Evolutionary conservation across 352 stramenopile species (phyloP).

Genomic region (Pythium folliculosum): DNA sequence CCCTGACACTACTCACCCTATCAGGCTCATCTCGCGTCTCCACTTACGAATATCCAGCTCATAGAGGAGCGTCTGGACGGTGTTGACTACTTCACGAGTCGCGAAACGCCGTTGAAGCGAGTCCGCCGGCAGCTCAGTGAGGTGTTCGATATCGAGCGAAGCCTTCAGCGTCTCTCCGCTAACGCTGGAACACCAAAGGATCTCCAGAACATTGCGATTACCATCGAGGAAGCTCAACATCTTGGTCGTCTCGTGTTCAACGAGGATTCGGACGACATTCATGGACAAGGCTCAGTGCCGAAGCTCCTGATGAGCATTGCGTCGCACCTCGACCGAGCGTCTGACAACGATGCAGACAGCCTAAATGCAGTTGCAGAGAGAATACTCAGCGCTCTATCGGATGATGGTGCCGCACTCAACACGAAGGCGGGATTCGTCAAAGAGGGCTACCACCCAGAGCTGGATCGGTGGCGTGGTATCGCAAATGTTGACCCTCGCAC

Average conservation of each 20-base stretch:
- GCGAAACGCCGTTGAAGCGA: conserved; percentile 51
- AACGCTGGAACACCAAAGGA: conserved; percentile 66
- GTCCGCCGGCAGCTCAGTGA: conserved; percentile 55
- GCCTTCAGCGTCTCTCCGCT: conserved; percentile 64
- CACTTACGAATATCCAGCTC: conserved; percentile 57
- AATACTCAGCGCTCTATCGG: conserved; percentile 63
- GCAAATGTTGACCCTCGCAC: conserved; percentile 46
- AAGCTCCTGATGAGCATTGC: conserved; percentile 8
- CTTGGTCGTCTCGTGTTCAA: conserved; percentile 25
- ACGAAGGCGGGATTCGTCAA: conserved; percentile 60
- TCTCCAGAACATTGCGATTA: conserved; percentile 64
- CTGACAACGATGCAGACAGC: neutral
- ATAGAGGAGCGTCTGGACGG: conserved; percentile 53
- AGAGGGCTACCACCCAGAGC: conserved; percentile 50
- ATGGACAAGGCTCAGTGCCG: conserved; percentile 5
- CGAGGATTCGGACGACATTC: conserved; percentile 33
- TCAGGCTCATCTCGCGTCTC: conserved; percentile 65
- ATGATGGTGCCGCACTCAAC: conserved; percentile 65
- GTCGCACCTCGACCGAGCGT: neutral
- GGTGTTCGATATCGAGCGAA: conserved; percentile 74
- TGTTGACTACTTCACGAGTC: conserved; percentile 50
- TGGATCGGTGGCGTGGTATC: conserved; percentile 64
- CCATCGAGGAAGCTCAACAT: conserved; percentile 47
- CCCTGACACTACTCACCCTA: neutral
- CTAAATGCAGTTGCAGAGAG: conserved; percentile 25